phyloP scores from a whole-genome alignment of 2,329 filamentous ascomycete genomes.

The Neophaeococcomyces mojaviensis region DNA sequence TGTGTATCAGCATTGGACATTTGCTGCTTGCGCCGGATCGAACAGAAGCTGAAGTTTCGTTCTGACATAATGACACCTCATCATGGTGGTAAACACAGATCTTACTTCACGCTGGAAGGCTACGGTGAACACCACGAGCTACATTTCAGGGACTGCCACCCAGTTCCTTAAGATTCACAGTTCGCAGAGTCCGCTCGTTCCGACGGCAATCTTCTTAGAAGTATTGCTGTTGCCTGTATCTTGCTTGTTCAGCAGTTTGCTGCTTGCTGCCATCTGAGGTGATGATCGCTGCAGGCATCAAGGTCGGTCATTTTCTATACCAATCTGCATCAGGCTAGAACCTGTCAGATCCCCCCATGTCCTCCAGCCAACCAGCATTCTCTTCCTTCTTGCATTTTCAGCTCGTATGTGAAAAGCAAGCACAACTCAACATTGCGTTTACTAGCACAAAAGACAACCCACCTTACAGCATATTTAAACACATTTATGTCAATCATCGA shows the following conservation, averaged over 20 bases:
- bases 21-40: too few relatives aligned
- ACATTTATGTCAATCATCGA: too few relatives aligned
- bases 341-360: neutral
- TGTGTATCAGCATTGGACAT: too few relatives aligned
- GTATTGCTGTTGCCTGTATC: neutral
- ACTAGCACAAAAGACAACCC: neutral
- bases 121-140: neutral
- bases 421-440: neutral
- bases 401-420: neutral
- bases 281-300: neutral
- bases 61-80: too few relatives aligned
- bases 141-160: neutral
- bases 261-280: too few relatives aligned
- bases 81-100: neutral
- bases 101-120: neutral
- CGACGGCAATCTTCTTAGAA: neutral
- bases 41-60: too few relatives aligned
- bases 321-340: neutral
- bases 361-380: neutral
- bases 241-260: neutral
- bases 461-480: too few relatives aligned
- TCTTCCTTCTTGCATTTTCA: neutral
- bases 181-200: neutral
- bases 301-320: neutral
- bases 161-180: neutral